These are phyloP conservation scores for Saccharomyces hybrid DNA, from an alignment of 1,139 yeast genomes.

Conservation along the genomic window DNA sequence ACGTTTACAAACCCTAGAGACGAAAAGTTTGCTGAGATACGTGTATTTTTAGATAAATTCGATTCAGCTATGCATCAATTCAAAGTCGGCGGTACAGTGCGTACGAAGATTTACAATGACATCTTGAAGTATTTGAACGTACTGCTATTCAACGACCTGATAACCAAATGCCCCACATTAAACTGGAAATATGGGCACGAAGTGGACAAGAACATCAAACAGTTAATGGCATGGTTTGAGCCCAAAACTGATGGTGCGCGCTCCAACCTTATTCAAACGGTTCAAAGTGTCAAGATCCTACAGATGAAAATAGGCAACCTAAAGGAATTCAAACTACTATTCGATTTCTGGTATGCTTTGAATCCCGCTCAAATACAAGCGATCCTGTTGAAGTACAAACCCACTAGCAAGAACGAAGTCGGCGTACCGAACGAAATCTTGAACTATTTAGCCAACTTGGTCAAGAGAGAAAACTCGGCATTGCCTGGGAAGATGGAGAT, in stretches of 20 bases:
- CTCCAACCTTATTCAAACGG: constrained; percentile 69
- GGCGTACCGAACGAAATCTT: constrained; percentile 80
- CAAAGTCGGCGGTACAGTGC: background rate
- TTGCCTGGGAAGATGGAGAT: background rate
- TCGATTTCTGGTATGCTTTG: constrained; percentile 89
- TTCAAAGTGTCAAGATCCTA: constrained; percentile 85
- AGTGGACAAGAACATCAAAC: background rate
- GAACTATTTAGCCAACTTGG: constrained; percentile 54
- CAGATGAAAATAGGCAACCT: constrained; percentile 83
- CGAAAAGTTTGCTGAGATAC: background rate
- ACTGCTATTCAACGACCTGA: background rate
- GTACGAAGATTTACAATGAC: background rate
- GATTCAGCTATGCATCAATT: background rate
- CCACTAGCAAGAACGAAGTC: constrained; percentile 78
- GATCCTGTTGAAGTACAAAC: constrained; percentile 75
- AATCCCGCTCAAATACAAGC: constrained; percentile 90
- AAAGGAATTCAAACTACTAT: constrained; percentile 83
- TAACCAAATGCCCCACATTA: background rate
- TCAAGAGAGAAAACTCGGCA: background rate
- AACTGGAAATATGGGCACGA: background rate
- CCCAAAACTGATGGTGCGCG: constrained; percentile 50
- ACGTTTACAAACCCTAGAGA: background rate
- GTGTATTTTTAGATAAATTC: background rate
- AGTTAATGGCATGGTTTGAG: background rate
- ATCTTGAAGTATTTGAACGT: background rate